These are phyloP conservation scores for Begonia peltatifolia DNA, from an alignment of 306 rosid species.

Conservation along the genomic window DNA sequence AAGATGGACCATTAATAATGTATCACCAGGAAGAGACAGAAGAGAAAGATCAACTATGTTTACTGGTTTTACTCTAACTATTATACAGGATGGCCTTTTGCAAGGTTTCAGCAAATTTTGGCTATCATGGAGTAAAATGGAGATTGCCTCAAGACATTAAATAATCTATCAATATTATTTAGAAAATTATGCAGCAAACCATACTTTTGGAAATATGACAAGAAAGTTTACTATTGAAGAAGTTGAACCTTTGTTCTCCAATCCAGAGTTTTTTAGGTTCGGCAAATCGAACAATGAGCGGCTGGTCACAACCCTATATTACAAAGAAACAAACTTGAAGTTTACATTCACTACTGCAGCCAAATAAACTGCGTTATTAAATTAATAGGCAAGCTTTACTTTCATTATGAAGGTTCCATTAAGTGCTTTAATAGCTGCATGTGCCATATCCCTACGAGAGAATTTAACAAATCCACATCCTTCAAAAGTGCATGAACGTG, in stretches of 20 bases:
- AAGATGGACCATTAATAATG: too few species aligned
- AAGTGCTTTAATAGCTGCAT: slow-evolving; percentile 72
- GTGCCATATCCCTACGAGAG: slow-evolving; percentile 58
- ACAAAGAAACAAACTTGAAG: slow-evolving; percentile 12
- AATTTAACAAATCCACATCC: slow-evolving; percentile 69
- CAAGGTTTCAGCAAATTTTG: too few species aligned
- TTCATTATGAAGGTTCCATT: slow-evolving; percentile 54
- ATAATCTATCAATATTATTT: neutral
- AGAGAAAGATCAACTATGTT: too few species aligned
- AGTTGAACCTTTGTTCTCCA: slow-evolving; percentile 59
- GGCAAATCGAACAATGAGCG: slow-evolving; percentile 82
- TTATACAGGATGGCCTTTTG: too few species aligned
- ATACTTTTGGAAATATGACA: neutral
- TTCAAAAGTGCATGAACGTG: slow-evolving; percentile 26
- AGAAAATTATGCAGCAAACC: slow-evolving; percentile 4
- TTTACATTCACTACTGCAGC: slow-evolving; percentile 13
- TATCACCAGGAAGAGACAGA: too few species aligned
- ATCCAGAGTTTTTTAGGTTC: slow-evolving; percentile 67
- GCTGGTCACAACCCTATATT: slow-evolving; percentile 66
- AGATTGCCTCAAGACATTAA: too few species aligned
- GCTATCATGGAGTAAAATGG: too few species aligned
- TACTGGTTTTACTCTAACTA: too few species aligned
- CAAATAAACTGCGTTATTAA: slow-evolving; percentile 1
- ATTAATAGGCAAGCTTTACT: slow-evolving; percentile 29
- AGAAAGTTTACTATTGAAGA: slow-evolving; percentile 10